Evolutionary conservation across 768 basidiomycete species (phyloP), one percentile per base, ranked within the genome.

Genomic region (Lactifluus volemus): DNA sequence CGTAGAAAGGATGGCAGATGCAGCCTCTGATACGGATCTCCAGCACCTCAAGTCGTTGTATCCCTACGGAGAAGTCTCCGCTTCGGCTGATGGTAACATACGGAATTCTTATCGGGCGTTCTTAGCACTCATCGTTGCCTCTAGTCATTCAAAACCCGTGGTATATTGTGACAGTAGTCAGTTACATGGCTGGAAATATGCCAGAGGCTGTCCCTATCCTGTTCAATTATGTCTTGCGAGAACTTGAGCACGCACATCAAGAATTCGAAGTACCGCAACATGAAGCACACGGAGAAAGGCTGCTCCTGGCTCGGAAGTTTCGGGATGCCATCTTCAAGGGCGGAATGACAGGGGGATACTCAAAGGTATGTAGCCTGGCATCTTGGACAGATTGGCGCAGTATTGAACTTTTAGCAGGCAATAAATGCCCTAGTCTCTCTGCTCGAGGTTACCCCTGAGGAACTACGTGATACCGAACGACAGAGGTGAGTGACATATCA

Each of bases 311-410:
- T 42, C 75, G 79, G 55, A 84, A 78, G 65, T 69, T 86, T n/a
- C 74, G 83, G 34, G 86, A 88, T 61, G 80, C 79, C 0, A 63
- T 87, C 5, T 80, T 88, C 72, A 85, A 85, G 67, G 77, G 81
- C 4, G 85, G 83, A 4, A 67, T 84, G 64, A 74, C 79, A 19
- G 74, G 75, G 55, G 86, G 85, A 8, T 82, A 81, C 66, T 78
- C 84, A 3, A 81, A 78, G 73, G 86, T 85, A 65, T 62, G 48
- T 60, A 4, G 19, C 15, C 21, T 51, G 11, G n/a, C 10, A 52
- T 49, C 21, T 15, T 45, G 6, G 8, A 38, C n/a, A n/a, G 51
- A 39, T 45, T 30, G 30, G n/a, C 48, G 30, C 47, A 48, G 44
- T 34, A 21, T 63, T 49, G 17, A 30, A 55, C n/a, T 55, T 36